Conservation (phyloP, 2,329 filamentous ascomycete genomes). For the Arthrinium puccinioides region DNA sequence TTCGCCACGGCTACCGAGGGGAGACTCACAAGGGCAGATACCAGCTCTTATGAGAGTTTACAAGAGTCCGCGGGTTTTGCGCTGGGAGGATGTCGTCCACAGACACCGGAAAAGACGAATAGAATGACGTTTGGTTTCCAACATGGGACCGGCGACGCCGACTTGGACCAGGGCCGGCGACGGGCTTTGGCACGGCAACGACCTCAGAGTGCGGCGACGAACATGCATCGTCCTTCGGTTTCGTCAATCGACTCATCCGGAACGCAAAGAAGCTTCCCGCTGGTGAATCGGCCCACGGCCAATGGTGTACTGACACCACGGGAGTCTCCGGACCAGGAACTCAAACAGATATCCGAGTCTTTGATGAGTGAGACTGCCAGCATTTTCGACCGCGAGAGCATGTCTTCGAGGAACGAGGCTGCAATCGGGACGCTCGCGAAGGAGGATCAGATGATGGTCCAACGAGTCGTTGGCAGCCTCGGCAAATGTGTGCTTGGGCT, state of each 20-base stretch:
- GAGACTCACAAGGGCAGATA: conserved; percentile 16
- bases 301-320: conserved; percentile 38
- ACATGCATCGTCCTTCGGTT: conserved; percentile 46
- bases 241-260: conserved; percentile 51
- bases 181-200: conserved; percentile 32
- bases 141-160: conserved; percentile 12
- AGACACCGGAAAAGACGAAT: conserved; percentile 24
- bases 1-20: conserved; percentile 52
- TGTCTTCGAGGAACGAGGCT: conserved; percentile 18
- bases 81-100: conserved; percentile 17
- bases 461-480: conserved; percentile 51
- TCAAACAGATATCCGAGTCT: conserved; percentile 38
- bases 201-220: conserved; percentile 31
- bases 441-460: conserved; percentile 54
- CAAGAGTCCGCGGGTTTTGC: conserved; percentile 11
- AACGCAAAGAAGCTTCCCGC: conserved; percentile 55
- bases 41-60: conserved; percentile 13
- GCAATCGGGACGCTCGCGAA: conserved; percentile 39
- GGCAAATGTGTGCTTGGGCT: conserved; percentile 54
- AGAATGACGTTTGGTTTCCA: conserved; percentile 16
- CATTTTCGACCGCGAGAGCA: conserved; percentile 28
- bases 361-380: conserved; percentile 41
- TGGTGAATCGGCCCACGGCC: conserved; percentile 44
- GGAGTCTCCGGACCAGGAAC: conserved; percentile 41
- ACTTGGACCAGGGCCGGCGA: conserved; percentile 13